Base-by-base conservation (phyloP, 1,284 basidiomycete species). In the Irpex rosettiformis region DNA sequence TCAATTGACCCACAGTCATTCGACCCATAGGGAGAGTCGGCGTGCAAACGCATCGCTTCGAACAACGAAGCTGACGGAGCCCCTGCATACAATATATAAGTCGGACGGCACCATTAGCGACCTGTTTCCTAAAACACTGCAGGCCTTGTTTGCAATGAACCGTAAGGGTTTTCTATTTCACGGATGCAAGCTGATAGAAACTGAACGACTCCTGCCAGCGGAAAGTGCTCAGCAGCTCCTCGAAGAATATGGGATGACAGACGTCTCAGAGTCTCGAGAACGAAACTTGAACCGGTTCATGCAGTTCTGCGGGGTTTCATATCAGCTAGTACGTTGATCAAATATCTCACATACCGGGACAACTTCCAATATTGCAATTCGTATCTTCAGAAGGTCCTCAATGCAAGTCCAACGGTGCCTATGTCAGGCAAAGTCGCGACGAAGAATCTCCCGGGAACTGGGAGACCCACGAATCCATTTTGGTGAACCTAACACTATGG, bases 221-320 rank as follows among this genome's bases (percentile, higher is more conserved):
- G 59, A 72, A 65, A 62, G 70, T 62, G 59, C 73, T 61, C 75
- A 73, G 53, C 61, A 66, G 21, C 69, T 83, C n/a, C 69, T 79
- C 64, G 25, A 61, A 18, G 77, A 82, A 10, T 82, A 82, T 65
- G 73, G 67, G n/a, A 65, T 79, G 3, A 54, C 57, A 16, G 64
- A 68, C 28, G 21, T 63, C 10, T 59, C 62, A 6, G 59, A 64
- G 6, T 65, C 66, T 4, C 67, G 75, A 45, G 77, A 80, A 49
- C 68, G 69, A 21, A 82, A 82, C 62, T 64, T 84, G 54, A 83
- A 82, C 62, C 66, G 70, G 22, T 74, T 84, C 65, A 78, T 83
- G 75, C 77, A 76, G 51, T 79, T 80, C 64, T 79, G 76, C 58
- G 81, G 82, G 3, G 73, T 82, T 4, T 69, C 71, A 60, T 82